These are phyloP conservation scores for Gynostemma pentaphyllum DNA, from an alignment of 306 rosid genomes.

Conservation along the genomic window DNA sequence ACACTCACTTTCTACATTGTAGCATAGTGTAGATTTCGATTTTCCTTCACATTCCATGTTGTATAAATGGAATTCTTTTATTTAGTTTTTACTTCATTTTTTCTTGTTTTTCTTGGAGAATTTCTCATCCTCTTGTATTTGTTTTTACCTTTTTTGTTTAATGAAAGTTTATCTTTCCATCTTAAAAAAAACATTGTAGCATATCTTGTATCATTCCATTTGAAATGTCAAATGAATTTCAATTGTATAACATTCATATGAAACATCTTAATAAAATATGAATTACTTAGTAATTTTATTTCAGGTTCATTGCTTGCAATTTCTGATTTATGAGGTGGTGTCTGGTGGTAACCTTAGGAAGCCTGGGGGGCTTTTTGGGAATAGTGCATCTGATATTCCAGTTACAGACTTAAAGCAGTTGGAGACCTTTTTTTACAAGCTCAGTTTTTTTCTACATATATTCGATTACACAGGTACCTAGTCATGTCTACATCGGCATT, in stretches of 20 bases:
- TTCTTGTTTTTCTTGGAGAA: too few relatives aligned
- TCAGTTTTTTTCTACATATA: slow-evolving; percentile 84
- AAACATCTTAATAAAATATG: not conserved
- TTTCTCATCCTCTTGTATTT: too few relatives aligned
- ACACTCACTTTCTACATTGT: not conserved
- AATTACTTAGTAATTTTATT: slow-evolving; percentile 15
- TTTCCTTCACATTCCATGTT: too few relatives aligned
- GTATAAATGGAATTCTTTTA: too few relatives aligned
- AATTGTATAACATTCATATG: not conserved
- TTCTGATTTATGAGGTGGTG: slow-evolving; percentile 89
- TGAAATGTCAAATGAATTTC: not conserved
- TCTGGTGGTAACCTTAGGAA: slow-evolving; percentile 98
- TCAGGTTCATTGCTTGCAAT: slow-evolving; percentile 96
- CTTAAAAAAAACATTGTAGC: too few relatives aligned
- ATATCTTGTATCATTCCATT: not conserved
- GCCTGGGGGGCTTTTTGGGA: slow-evolving; percentile 98
- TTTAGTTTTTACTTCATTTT: too few relatives aligned
- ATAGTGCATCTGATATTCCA: slow-evolving; percentile 90
- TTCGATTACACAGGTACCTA: slow-evolving; percentile 79
- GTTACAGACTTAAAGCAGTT: slow-evolving; percentile 80
- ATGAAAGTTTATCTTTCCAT: too few relatives aligned
- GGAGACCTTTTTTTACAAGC: slow-evolving; percentile 93
- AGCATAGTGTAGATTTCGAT: too few relatives aligned
- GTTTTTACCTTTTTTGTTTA: too few relatives aligned
- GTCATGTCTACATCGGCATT: slow-evolving; percentile 6